Evolutionary conservation across 441 rosid genomes (phyloP).

Genomic region (Breynia disticha): DNA sequence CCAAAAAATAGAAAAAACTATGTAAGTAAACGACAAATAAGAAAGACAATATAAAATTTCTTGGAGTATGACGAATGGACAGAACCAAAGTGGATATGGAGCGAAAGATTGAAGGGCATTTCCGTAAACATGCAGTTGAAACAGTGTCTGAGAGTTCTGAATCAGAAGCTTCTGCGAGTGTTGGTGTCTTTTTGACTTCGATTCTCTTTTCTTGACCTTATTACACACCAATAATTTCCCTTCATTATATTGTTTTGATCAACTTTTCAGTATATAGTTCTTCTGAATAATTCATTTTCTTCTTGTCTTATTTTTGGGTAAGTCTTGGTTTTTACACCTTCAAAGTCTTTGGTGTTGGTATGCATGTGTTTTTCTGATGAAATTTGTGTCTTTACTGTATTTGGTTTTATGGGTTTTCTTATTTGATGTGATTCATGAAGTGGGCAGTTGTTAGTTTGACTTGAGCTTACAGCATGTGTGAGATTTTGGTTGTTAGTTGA

Average conservation of each 20-base stretch:
- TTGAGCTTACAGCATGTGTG: background rate
- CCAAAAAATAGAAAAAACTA: too few relatives aligned
- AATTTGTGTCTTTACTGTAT: background rate
- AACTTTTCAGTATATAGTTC: background rate
- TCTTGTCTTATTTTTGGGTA: background rate
- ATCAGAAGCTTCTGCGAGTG: background rate
- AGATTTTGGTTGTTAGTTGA: background rate
- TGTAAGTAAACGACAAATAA: too few relatives aligned
- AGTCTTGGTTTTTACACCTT: background rate
- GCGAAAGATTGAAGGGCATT: background rate
- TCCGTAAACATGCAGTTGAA: background rate
- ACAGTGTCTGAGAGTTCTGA: background rate
- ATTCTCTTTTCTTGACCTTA: background rate
- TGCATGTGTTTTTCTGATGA: background rate
- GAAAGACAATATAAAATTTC: background rate
- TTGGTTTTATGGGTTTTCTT: slow-evolving; percentile 8
- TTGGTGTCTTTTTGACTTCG: background rate
- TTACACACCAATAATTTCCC: background rate
- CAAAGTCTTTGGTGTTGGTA: background rate
- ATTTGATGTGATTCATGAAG: background rate
- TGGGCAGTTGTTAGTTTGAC: background rate
- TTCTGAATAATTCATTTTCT: background rate
- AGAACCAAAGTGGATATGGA: background rate
- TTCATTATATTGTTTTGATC: background rate
- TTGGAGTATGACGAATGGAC: background rate